Percentiles rank a stretch among this genome's conserved stretches.
Evolutionary conservation across 148 eudicot genomes (phyloP).

Genomic region (Camellia lanceoleosa): DNA sequence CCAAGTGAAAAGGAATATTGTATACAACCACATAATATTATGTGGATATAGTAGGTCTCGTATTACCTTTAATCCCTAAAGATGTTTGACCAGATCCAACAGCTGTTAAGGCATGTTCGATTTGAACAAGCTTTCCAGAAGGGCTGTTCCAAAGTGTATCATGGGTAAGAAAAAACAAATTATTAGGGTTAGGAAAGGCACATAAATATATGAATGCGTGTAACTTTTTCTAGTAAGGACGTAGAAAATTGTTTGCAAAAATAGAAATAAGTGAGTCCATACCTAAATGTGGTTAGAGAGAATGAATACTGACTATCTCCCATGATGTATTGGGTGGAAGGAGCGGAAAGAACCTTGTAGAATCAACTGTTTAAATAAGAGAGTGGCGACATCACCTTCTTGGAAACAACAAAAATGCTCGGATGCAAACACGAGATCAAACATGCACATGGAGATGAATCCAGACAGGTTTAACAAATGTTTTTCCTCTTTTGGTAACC

Average conservation of each 20-base stretch:
- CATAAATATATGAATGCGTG: not conserved
- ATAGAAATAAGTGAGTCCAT: not conserved
- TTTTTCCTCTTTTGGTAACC: not conserved
- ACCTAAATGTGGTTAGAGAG: conserved; percentile 98
- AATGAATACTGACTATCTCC: conserved; percentile 98
- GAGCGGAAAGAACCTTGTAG: conserved; percentile 1
- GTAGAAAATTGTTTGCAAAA: not conserved
- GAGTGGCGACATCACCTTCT: not conserved
- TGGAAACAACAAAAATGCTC: not conserved
- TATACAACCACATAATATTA: not conserved
- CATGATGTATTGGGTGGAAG: conserved; percentile 31
- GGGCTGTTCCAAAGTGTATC: conserved; percentile 42
- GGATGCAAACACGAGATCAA: not conserved
- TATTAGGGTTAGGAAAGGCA: not conserved
- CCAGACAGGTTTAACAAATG: not conserved
- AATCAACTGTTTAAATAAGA: not conserved
- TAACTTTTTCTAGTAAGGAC: not conserved
- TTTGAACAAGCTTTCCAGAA: conserved; percentile 95
- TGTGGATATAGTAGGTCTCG: not conserved
- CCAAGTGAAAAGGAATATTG: not conserved
- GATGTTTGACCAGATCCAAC: conserved; percentile 98
- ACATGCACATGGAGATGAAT: not conserved
- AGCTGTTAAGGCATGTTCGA: conserved; percentile 93
- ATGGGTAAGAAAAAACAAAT: not conserved
- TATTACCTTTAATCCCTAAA: conserved; percentile 85